Evolutionary conservation across 202 grass and related monocot species (phyloP), one percentile per base, ranked within the genome.

Genomic region (Alloteropsis angusta): DNA sequence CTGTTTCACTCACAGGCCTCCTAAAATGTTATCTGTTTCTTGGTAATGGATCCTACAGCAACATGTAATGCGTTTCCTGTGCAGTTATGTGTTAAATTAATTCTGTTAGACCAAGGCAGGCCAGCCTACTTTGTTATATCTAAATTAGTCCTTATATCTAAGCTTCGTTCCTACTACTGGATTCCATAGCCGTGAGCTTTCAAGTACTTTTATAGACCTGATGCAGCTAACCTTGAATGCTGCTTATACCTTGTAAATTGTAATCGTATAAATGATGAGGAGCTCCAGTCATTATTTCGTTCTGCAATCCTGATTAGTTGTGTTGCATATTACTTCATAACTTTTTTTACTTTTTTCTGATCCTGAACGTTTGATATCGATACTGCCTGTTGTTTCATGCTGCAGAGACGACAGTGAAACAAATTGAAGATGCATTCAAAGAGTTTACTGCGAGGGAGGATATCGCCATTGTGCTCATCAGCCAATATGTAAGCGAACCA

Each of bases 391-490:
- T 37, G 28, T 66, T 36, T 15, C 28, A 35, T 88, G 22, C 47
- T 60, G 46, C 70, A 97, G 93, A 97, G 87, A 94, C 91, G 14
- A 97, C 91, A 21, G 84, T 92, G n/a, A 97, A 97, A 85, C 88
- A 93, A 53, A 90, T 97, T 73, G 91, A 97, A 85, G 94, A 97
- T 83, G 83, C 91, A 66, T 94, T 97, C 67, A 97, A 94, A 77
- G 91, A 94, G 21, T 97, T 97, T 52, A 97, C 91, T 4, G 13
- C 83, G 0, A 97, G 94, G 84, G 89, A 97, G 60, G 91, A 97
- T 60, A 83, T 97, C 72, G 91, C 91, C 10, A 86, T 97, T 80
- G 94, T 94, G 64, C 74, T 97, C 45, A 97, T 97, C 84, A 97
- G 91, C 65, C 89, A 97, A 92, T 97, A 90, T 60, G 94, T 97